These are phyloP conservation scores for Quercus mongolica DNA, from an alignment of 306 rosid species.

Conservation along the genomic window DNA sequence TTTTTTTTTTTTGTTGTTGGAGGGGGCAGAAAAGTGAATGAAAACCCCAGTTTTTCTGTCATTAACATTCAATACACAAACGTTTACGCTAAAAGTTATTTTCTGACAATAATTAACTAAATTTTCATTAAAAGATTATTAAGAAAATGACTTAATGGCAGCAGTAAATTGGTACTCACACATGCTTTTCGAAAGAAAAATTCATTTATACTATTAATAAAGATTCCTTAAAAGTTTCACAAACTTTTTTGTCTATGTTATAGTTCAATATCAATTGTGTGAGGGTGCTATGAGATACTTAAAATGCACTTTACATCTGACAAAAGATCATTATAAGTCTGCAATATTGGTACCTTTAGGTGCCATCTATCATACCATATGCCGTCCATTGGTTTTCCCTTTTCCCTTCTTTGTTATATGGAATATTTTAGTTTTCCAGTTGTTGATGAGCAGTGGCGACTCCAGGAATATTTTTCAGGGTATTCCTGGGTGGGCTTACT, in stretches of 20 bases:
- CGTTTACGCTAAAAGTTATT: background rate
- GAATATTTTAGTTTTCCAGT: too few relatives aligned
- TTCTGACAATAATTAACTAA: background rate
- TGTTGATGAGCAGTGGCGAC: too few relatives aligned
- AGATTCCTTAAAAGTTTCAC: background rate
- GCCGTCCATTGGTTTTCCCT: too few relatives aligned
- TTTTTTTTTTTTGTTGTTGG: too few relatives aligned
- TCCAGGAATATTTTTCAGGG: too few relatives aligned
- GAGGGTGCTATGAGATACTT: background rate
- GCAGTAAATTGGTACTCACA: background rate
- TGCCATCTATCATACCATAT: too few relatives aligned
- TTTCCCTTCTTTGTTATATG: too few relatives aligned
- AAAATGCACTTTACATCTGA: background rate
- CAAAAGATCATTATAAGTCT: background rate
- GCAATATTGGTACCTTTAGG: too few relatives aligned
- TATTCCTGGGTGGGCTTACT: too few relatives aligned
- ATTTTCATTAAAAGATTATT: background rate
- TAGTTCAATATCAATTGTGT: background rate
- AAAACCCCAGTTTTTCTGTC: background rate
- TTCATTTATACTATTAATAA: background rate
- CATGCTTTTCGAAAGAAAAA: background rate
- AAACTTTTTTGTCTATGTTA: background rate
- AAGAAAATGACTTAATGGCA: background rate
- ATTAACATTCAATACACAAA: background rate
- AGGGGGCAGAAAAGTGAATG: too few relatives aligned